Evolutionary conservation across 371 early-diverging fungal species (phyloP), one percentile per base, ranked within the genome.

Genomic region (Zancudomyces culisetae): DNA sequence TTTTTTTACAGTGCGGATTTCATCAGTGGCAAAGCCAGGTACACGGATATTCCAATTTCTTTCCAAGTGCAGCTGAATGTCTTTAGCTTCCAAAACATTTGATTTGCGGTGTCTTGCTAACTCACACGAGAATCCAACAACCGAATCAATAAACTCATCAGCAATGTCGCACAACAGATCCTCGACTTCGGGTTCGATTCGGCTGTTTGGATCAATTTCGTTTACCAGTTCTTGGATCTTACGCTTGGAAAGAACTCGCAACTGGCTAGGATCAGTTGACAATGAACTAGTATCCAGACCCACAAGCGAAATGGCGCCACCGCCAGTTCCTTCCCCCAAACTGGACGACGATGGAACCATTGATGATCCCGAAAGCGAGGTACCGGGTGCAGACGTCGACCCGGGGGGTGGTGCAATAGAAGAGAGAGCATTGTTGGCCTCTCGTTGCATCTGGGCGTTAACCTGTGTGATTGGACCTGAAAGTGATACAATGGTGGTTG

Each of bases 1-100:
- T 57, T 85, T 85, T 42, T 83, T 69, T 29, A 83, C 71, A 8
- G 84, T 76, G 50, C 86, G 62, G 46, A 83, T 81, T 59, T 83
- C 84, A 58, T 87, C 88, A 15, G 81, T 70, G 0, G 86, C 83
- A 62, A 85, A 87, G 24, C 90, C 89, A 50, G 91, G 90, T 55
- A 93, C 84, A 53, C 91, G 79, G 42, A 93, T 81, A 59, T 90
- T 88, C 88, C 88, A 93, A 60, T 86, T 87, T 43, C 89, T 80
- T 67, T 92, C 93, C 79, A 94, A 72, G 54, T 89, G 86, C 35
- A 92, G 73, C 60, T 90, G 90, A 39, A 91, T 64, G 62, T 94
- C 95, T 60, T 85, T 87, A 21, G 89, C 87, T 58, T 90, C 90
- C 35, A 91, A 59, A 21, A 79, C 75, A 53, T 77, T 70, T 3